These are phyloP conservation scores for Gilbertella persicaria DNA, from an alignment of 371 early-diverging fungal genomes.

Conservation along the genomic window DNA sequence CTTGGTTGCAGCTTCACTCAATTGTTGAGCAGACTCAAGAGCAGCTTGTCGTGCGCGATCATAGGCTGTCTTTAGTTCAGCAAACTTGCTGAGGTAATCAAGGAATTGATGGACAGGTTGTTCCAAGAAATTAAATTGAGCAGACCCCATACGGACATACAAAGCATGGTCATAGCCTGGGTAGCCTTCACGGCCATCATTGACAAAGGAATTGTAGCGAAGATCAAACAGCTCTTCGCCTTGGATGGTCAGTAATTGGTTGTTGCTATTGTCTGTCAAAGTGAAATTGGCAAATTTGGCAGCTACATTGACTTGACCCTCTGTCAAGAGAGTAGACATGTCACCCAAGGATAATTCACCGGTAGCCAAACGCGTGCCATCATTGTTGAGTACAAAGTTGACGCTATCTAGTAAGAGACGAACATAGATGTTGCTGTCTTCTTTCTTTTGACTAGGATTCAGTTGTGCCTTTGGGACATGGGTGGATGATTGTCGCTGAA, in stretches of 20 bases:
- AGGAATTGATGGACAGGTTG: constrained; percentile 58
- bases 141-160: constrained; percentile 78
- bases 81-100: constrained; percentile 75
- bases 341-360: constrained; percentile 75
- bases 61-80: constrained; percentile 85
- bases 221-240: constrained; percentile 90
- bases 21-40: constrained; percentile 73
- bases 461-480: background rate
- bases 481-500: background rate
- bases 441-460: background rate
- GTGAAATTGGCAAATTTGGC: constrained; percentile 89
- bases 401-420: constrained; percentile 80
- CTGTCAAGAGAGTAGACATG: constrained; percentile 64
- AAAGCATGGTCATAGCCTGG: constrained; percentile 89
- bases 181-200: constrained; percentile 47
- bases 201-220: constrained; percentile 76
- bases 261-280: constrained; percentile 60
- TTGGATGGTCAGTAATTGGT: constrained; percentile 79
- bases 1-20: constrained; percentile 64
- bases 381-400: constrained; percentile 82
- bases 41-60: constrained; percentile 90
- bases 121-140: constrained; percentile 74
- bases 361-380: constrained; percentile 79
- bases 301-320: constrained; percentile 64
- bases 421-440: constrained; percentile 52